Conservation (phyloP, 768 basidiomycete species). For the Tricholoma hemisulphureum region DNA sequence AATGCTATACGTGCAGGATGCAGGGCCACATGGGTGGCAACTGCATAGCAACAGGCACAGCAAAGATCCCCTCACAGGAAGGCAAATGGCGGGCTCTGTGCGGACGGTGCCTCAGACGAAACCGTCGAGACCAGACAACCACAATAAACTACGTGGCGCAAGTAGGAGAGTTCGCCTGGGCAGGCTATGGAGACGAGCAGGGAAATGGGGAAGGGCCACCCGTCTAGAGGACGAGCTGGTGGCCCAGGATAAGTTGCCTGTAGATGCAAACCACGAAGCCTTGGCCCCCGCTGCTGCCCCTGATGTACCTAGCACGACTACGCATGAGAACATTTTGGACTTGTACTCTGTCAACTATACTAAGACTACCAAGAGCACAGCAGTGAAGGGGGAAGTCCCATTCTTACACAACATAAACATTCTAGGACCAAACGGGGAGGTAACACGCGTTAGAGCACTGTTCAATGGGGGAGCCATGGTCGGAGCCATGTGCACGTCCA, state of each 20-base stretch:
- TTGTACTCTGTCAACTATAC: not conserved
- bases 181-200: not conserved
- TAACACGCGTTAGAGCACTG: slow-evolving; percentile 12
- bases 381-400: slow-evolving; percentile 9
- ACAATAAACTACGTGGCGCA: not conserved
- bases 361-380: not conserved
- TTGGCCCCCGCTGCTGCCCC: not conserved
- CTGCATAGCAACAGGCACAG: not conserved
- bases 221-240: not conserved
- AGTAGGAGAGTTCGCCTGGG: not conserved
- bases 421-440: slow-evolving; percentile 12
- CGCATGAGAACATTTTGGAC: not conserved
- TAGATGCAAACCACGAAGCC: not conserved
- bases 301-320: not conserved
- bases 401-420: slow-evolving; percentile 22
- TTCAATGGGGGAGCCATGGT: slow-evolving; percentile 33
- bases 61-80: not conserved
- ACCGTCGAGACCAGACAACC: not conserved
- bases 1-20: not conserved
- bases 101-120: not conserved
- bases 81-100: not conserved
- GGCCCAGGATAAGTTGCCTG: not conserved
- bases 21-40: not conserved
- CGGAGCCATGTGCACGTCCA: slow-evolving; percentile 20
- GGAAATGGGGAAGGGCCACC: not conserved